Evolutionary conservation across 305 asterid species (phyloP), one percentile per base, ranked within the genome.

Genomic region (Solanum aculeatissimum): DNA sequence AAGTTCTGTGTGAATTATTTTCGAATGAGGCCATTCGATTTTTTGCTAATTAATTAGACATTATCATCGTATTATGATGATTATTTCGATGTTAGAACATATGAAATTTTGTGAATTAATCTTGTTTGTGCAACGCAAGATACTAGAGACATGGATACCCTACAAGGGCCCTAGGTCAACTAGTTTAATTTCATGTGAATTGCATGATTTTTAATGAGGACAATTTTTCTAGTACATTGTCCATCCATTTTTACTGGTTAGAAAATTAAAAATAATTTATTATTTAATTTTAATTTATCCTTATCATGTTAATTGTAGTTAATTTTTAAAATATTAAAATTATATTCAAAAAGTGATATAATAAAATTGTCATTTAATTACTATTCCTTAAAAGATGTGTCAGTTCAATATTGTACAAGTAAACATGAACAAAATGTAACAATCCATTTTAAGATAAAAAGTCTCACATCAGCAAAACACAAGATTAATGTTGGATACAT

Each of bases 131-230:
- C 43, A 32, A 45, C 42, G 3, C 69, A 23, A 77, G 81, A 83
- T 60, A 83, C 35, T 62, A 62, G 27, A 32, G 75, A 29, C 78
- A 82, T 32, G 6, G 25, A 54, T 55, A 23, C 85, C 88, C 86
- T 81, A 81, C 83, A 55, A 27, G 49, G 71, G 72, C 81, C 84
- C 85, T 60, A 45, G 15, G 51, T 84, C 54, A 83, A 58, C 72
- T 29, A 66, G 16, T 19, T 9, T 19, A 35, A 18, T 79, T 38
- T 55, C 77, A 77, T 78, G 74, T 43, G 25, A 7, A 77, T 60
- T 74, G 38, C 21, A 40, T 69, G 55, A 42, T 55, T 55, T 57
- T 54, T 29, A 55, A 3, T 29, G 63, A 42, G 66, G 14, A 38
- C 40, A 40, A n/a, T 40, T 70, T 45, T 49, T 23, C 18, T 16